phyloP scores from a whole-genome alignment of 2,329 filamentous ascomycete genomes.

The Pleoardoris graminearum region DNA sequence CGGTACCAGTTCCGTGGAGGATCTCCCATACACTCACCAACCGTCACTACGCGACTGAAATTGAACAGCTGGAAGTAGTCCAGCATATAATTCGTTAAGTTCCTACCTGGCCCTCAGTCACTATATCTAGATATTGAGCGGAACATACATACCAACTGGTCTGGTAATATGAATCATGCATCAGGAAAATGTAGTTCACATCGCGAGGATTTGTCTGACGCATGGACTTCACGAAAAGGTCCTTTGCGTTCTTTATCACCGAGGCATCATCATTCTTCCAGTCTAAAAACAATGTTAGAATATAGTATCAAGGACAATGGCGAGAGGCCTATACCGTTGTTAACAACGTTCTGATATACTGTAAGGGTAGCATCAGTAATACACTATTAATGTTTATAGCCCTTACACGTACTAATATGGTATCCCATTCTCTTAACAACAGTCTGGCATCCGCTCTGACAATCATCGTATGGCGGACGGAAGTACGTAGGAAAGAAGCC shows the following conservation, averaged over 20 bases:
- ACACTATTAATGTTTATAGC: slow-evolving; percentile 65
- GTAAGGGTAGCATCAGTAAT: too few species aligned
- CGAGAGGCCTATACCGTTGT: too few species aligned
- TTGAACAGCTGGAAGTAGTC: slow-evolving; percentile 42
- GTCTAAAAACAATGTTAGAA: too few species aligned
- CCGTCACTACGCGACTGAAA: slow-evolving; percentile 46
- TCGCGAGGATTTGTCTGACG: too few species aligned
- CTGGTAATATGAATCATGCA: too few species aligned
- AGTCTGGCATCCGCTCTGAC: slow-evolving; percentile 52
- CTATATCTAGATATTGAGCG: slow-evolving; percentile 53
- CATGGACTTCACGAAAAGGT: too few species aligned
- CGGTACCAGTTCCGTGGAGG: slow-evolving; percentile 54
- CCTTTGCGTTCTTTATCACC: too few species aligned
- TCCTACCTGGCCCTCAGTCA: slow-evolving; percentile 52
- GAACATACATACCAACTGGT: too few species aligned
- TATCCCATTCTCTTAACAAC: slow-evolving; percentile 56
- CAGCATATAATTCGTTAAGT: slow-evolving; percentile 44
- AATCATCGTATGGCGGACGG: slow-evolving; percentile 55
- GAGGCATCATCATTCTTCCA: too few species aligned
- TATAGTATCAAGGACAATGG: too few species aligned
- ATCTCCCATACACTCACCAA: slow-evolving; percentile 54
- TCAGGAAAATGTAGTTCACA: too few species aligned
- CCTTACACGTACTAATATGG: slow-evolving; percentile 63
- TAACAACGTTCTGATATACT: too few species aligned
- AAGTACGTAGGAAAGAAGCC: slow-evolving; percentile 61